Evolutionary conservation across 805 yeast genomes (phyloP).

Genomic region (Saturnispora mendoncae): DNA sequence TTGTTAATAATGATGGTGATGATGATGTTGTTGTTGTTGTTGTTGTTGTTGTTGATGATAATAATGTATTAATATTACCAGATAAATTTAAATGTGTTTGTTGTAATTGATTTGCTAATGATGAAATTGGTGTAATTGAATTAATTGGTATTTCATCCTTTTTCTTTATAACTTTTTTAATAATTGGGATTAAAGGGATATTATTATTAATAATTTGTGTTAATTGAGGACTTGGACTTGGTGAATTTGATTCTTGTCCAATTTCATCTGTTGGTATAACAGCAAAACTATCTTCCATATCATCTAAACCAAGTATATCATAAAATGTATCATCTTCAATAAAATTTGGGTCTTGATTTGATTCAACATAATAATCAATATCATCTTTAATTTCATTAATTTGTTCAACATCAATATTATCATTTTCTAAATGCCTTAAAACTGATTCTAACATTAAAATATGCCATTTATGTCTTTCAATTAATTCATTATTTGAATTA

Average conservation of each 20-base stretch:
- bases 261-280: constrained; percentile 7
- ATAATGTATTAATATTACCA: constrained; percentile 21
- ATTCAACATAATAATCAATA: constrained; percentile 85
- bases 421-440: constrained; percentile 68
- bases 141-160: constrained; percentile 4
- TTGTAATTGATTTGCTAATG: constrained; percentile 13
- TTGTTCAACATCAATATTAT: constrained; percentile 64
- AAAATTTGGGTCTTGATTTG: constrained; percentile 88
- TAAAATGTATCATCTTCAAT: constrained; percentile 91
- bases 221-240: constrained; percentile 6
- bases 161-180: constrained; percentile 5
- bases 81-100: constrained; percentile 17
- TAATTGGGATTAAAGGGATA: background rate
- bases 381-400: constrained; percentile 79
- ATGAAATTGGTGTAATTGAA: too few relatives aligned
- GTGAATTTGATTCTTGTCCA: background rate
- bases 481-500: constrained; percentile 48
- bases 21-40: background rate
- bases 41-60: constrained; percentile 7
- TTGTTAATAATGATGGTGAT: too few relatives aligned
- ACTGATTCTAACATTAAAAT: constrained; percentile 68
- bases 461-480: constrained; percentile 75
- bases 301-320: constrained; percentile 69
- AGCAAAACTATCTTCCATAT: constrained; percentile 25
- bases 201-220: constrained; percentile 5